Base-by-base conservation (phyloP, 1,139 yeast species). In the Lodderomyces orthopsilosis region DNA sequence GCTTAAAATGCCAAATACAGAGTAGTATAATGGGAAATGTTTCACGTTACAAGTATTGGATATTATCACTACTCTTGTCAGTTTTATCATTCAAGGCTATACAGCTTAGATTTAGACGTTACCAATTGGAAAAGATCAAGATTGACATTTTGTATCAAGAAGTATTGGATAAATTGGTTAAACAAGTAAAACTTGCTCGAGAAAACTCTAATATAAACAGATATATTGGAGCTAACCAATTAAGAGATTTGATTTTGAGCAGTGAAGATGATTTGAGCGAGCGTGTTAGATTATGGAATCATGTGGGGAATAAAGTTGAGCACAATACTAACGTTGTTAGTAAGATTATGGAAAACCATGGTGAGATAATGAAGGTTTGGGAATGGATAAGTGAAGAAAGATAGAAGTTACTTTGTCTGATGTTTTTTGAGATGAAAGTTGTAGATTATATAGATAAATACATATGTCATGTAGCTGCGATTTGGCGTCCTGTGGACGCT, bases 351-450 rank as follows among this genome's bases (percentile, higher is more conserved):
- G 96, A 90, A 57, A 71, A 82, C 35, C 87, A 84, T 54, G 97
- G 97, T 4, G 96, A 89, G 53, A 85, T 89, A 48, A 80, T 85
- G 80, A 81, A 83, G 56, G 89, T 88, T 26, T 89, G 96, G 95
- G 89, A 88, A 57, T 90, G 96, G 96, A 73, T 83, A 6, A 28
- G 34, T 13, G 34, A 30, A 5, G 34, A 30, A 19, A 17, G 23
- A 13, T 27, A 27, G 32, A 27, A 5, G 8, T 21, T 21, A 21
- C 23, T 21, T 21, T 5, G 5, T 21, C 8, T 13, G 32, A 27
- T 27, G 6, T 24, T 7, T 24, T 9, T n/a, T 9, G 27, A 27
- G 17, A n/a, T 5, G n/a, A 27, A n/a, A 27, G 32, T 27, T 8
- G n/a, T 15, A 30, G 19, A 10, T 6, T 30, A 4, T 30, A 19